Base-by-base conservation (phyloP, 2,329 filamentous ascomycete genomes). In the Aspergillus japonicus region DNA sequence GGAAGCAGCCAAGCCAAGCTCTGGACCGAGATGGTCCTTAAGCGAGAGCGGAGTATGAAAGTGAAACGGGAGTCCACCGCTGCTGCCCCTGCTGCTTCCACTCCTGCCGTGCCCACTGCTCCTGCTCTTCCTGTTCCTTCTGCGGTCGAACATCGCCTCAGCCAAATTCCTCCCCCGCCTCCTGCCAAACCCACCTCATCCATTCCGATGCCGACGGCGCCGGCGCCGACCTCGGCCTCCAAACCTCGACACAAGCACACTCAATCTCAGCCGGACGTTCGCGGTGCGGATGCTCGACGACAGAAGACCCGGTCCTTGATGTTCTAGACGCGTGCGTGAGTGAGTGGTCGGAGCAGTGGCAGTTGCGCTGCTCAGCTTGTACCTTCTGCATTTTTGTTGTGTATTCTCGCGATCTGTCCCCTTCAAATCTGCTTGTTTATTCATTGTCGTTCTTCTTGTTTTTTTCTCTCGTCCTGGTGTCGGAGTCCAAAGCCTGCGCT, bases 11-110 rank as follows among this genome's bases (percentile, higher is more conserved):
- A 78, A 50, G 72, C 77, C 58, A 86, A 84, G 68, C 79, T 80
- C n/a, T 88, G 86, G 86, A 85, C 85, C 0, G 84, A 87, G 55
- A 76, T 87, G 65, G 84, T 88, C 4, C 79, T 87, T 47, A 78
- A 76, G 61, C 75, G 75, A n/a, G 78, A 81, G 63, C 73, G 73
- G 52, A 77, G 69, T 58, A 68, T 71, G 58, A 76, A 73, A 51
- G 23, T 69, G 10, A 73, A 71, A 47, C 69, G 69, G 29, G 68
- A 71, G 31, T 69, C 39, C 39, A 3, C 16, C 14, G 39, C 39
- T 14, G 39, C 39, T 4, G 39, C 39, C 33, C 11, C 33, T n/a
- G 6, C 16, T 19, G 16, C 39, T 42, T 16, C 16, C 16, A 16
- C 39, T 8, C 39, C 39, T n/a, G 39, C 39, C 7, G 39, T 7